Evolutionary conservation across 345 rosid species (phyloP).

Genomic region (Pugionium cornutum): DNA sequence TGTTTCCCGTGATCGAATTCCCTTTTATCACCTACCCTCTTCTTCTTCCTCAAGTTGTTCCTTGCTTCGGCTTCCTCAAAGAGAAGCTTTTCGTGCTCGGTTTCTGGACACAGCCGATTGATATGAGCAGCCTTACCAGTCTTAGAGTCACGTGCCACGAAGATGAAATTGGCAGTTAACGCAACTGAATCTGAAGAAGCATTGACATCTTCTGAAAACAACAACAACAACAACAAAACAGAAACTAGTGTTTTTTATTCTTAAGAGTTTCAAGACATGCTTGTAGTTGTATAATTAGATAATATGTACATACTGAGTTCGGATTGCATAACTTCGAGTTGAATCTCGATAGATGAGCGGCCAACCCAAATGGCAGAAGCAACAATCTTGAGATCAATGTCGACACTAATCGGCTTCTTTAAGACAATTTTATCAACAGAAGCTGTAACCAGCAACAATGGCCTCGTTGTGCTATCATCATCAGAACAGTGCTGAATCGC

Average conservation of each 20-base stretch:
- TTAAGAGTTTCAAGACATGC: not conserved
- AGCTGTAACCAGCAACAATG: slow-evolving; percentile 79
- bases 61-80: slow-evolving; percentile 78
- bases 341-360: slow-evolving; percentile 79
- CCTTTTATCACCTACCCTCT: slow-evolving; percentile 53
- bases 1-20: slow-evolving; percentile 48
- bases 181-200: slow-evolving; percentile 52
- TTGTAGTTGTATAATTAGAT: not conserved
- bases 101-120: slow-evolving; percentile 71
- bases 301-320: slow-evolving; percentile 19
- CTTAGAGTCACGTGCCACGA: slow-evolving; percentile 81
- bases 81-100: slow-evolving; percentile 56
- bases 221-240: slow-evolving; percentile 16
- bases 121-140: slow-evolving; percentile 77
- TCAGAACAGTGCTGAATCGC: slow-evolving; percentile 68
- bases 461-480: slow-evolving; percentile 80
- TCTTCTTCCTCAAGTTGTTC: slow-evolving; percentile 61
- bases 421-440: slow-evolving; percentile 82
- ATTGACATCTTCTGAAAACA: slow-evolving; percentile 49
- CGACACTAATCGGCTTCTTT: slow-evolving; percentile 72
- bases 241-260: not conserved
- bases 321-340: slow-evolving; percentile 69
- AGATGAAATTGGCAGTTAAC: slow-evolving; percentile 71
- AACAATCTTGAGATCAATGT: slow-evolving; percentile 63
- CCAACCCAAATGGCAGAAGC: slow-evolving; percentile 91